phyloP scores from a whole-genome alignment of 2,329 filamentous ascomycete genomes.

The Alternaria sp. region DNA sequence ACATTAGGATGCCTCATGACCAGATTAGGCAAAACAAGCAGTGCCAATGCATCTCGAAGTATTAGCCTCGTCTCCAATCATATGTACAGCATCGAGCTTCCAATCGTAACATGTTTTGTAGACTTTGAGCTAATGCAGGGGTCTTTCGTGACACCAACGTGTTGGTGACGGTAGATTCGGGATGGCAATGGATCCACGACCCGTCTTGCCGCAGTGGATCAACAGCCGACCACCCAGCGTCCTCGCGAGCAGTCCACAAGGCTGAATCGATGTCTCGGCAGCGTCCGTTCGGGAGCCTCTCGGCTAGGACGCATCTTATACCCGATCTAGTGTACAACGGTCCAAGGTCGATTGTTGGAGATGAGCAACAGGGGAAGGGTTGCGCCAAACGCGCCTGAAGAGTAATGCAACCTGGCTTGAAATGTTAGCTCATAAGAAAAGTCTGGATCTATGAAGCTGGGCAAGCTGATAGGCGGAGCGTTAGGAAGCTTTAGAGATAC shows the following conservation, averaged over 20 bases:
- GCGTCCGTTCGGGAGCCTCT: slow-evolving; percentile 1
- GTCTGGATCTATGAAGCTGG: not conserved
- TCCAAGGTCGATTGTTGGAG: not conserved
- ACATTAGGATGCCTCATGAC: not conserved
- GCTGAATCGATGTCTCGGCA: slow-evolving; percentile 1
- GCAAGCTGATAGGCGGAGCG: not conserved
- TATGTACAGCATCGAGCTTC: not conserved
- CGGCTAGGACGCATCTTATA: not conserved
- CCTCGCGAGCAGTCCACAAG: not conserved
- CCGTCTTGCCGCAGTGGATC: slow-evolving; percentile 12
- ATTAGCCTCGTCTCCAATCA: not conserved
- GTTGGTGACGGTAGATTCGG: slow-evolving; percentile 7
- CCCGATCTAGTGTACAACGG: not conserved
- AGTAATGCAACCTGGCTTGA: not conserved
- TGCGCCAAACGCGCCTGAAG: not conserved
- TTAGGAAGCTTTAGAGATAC: not conserved
- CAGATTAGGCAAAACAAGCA: not conserved
- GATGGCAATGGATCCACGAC: not conserved
- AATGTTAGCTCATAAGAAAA: not conserved
- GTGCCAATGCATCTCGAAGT: not conserved
- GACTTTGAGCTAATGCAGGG: slow-evolving; percentile 6
- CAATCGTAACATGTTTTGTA: not conserved
- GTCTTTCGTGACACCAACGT: not conserved
- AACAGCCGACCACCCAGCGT: slow-evolving; percentile 1
- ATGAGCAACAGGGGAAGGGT: not conserved